A percentile compares a stretch with the other conserved stretches of the same genome.
Conservation (phyloP, 495 filamentous ascomycete genomes). For the Penicillium fimorum region DNA sequence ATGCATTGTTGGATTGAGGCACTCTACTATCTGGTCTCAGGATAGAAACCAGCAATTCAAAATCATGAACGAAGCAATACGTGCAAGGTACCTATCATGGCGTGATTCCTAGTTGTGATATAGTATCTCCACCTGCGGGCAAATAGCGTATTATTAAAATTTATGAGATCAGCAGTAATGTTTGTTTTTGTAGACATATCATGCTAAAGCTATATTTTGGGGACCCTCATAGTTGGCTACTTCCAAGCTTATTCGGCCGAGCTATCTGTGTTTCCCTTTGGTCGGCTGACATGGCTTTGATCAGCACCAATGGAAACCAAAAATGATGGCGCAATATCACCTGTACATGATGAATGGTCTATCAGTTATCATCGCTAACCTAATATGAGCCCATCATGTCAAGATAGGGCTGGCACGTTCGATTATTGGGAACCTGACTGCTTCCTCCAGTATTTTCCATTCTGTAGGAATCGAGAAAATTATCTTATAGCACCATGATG, state of each 20-base stretch:
- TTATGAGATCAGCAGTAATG: not conserved
- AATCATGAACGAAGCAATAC: not conserved
- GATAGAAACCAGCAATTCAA: not conserved
- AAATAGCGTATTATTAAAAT: not conserved
- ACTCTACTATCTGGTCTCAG: not conserved
- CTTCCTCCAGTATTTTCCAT: no score
- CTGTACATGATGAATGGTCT: not conserved
- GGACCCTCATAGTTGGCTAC: not conserved
- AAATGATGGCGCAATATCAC: not conserved
- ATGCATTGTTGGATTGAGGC: not conserved
- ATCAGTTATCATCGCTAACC: not conserved
- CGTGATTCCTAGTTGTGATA: not conserved
- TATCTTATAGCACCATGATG: no score
- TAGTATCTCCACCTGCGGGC: not conserved
- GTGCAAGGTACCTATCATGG: not conserved
- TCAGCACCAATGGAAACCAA: not conserved
- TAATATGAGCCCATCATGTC: not conserved
- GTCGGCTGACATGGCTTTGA: not conserved
- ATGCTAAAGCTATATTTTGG: not conserved
- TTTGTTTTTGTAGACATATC: not conserved
- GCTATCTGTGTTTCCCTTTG: no score
- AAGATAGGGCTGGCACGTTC: not conserved
- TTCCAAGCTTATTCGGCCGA: not conserved
- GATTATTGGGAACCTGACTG: no score
- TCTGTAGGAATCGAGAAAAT: no score